These are phyloP conservation scores for Colletotrichum eleusines DNA, from an alignment of 2,329 filamentous ascomycete genomes.

Conservation along the genomic window DNA sequence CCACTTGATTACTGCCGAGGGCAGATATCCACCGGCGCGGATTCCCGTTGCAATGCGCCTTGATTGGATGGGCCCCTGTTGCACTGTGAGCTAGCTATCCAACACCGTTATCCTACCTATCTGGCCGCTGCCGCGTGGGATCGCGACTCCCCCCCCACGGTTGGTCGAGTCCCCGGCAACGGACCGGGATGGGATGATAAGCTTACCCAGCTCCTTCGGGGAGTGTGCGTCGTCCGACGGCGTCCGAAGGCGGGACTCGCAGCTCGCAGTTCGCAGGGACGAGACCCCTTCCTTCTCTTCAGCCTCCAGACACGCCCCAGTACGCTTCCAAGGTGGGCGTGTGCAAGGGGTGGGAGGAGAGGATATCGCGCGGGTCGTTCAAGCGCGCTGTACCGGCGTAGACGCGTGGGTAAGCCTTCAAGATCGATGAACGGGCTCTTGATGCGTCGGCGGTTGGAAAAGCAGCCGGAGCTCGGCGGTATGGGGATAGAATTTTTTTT, in stretches of 20 bases:
- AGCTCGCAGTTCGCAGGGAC: neutral
- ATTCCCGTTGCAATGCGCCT: conserved; percentile 5
- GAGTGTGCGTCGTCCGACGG: conserved; percentile 8
- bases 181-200: conserved; percentile 32
- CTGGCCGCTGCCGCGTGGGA: conserved; percentile 9
- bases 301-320: neutral
- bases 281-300: neutral
- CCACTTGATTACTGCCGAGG: neutral
- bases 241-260: neutral
- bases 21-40: neutral
- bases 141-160: neutral
- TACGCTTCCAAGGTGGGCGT: neutral
- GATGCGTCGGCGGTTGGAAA: neutral
- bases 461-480: conserved; percentile 16
- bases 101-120: conserved; percentile 20
- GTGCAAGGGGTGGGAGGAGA: too few species aligned
- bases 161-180: neutral
- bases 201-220: conserved; percentile 29
- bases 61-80: conserved; percentile 12
- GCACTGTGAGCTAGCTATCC: conserved; percentile 32
- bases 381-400: neutral
- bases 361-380: too few species aligned
- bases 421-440: neutral
- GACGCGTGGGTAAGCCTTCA: neutral
- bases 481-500: conserved; percentile 4